A percentile compares a stretch with the other conserved stretches of the same genome.
These are phyloP conservation scores for Sordaria brevicollis DNA, from an alignment of 495 filamentous ascomycete species.

Conservation along the genomic window DNA sequence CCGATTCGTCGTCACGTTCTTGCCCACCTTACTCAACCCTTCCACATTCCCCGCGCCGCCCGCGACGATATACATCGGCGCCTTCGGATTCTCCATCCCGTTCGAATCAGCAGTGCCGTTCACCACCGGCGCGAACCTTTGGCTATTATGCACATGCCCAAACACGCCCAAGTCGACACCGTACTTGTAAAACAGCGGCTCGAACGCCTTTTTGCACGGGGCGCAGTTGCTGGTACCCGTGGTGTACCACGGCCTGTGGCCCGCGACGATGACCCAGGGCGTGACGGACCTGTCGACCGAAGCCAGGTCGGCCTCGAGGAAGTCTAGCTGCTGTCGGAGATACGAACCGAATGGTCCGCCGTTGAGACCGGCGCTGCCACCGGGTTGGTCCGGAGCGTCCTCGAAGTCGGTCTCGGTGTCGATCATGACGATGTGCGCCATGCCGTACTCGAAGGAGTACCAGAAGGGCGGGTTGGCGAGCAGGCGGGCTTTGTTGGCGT, in stretches of 20 bases:
- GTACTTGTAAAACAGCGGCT: slow-evolving; percentile 47
- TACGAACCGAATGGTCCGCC: slow-evolving; percentile 41
- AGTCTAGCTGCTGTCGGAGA: slow-evolving; percentile 31
- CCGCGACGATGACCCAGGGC: slow-evolving; percentile 48
- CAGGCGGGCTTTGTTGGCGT: slow-evolving; percentile 35
- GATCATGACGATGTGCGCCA: slow-evolving; percentile 47
- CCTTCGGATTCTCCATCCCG: slow-evolving; percentile 41
- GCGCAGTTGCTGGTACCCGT: slow-evolving; percentile 33
- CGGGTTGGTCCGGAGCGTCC: slow-evolving; percentile 32
- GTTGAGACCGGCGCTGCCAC: slow-evolving; percentile 37
- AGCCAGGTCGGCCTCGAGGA: slow-evolving; percentile 34
- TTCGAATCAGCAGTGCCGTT: slow-evolving; percentile 34
- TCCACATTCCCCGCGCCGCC: slow-evolving; percentile 35
- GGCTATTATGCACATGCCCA: slow-evolving; percentile 46
- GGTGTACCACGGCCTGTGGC: slow-evolving; percentile 53
- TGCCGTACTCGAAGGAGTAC: slow-evolving; percentile 56
- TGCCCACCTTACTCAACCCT: slow-evolving; percentile 28
- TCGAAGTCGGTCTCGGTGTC: slow-evolving; percentile 46
- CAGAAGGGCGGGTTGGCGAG: slow-evolving; percentile 52
- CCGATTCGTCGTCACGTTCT: slow-evolving; percentile 32
- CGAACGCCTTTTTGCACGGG: slow-evolving; percentile 47
- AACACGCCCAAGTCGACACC: slow-evolving; percentile 52
- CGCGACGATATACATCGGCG: slow-evolving; percentile 47
- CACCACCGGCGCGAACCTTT: slow-evolving; percentile 19
- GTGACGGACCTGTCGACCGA: slow-evolving; percentile 40